Percentiles rank a stretch among this genome's conserved stretches.
Evolutionary conservation across 108 stramenopile genomes (phyloP).

Genomic region (Skeletonema tropicum): DNA sequence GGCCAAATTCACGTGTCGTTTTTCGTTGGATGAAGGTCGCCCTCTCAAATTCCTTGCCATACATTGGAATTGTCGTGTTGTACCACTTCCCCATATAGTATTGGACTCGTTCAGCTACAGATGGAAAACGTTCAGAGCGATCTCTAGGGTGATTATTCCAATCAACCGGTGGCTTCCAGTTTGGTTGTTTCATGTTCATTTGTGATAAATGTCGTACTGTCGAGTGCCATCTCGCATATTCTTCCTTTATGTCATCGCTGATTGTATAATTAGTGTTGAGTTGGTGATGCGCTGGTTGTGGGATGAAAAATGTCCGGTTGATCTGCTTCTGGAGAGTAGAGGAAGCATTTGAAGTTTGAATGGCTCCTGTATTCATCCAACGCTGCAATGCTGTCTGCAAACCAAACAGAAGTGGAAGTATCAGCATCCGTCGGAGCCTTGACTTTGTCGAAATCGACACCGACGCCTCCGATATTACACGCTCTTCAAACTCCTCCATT

Average conservation of each 20-base stretch:
- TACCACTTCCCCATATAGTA: conserved; percentile 57
- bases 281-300: not conserved
- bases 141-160: conserved; percentile 32
- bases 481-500: not conserved
- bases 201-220: conserved; percentile 32
- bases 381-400: conserved; percentile 4
- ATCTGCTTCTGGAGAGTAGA: not conserved
- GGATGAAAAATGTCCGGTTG: not conserved
- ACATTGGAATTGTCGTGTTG: conserved; percentile 38
- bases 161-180: conserved; percentile 34
- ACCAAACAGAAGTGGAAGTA: not conserved
- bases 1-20: conserved; percentile 44
- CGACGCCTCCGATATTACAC: conserved; percentile 1
- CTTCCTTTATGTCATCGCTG: conserved; percentile 15
- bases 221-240: conserved; percentile 42
- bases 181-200: conserved; percentile 18
- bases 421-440: conserved; percentile 1
- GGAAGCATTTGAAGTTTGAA: not conserved
- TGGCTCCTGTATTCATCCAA: not conserved
- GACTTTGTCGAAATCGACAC: conserved; percentile 3
- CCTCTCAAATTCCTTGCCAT: conserved; percentile 33
- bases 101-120: conserved; percentile 28
- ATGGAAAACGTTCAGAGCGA: conserved; percentile 41
- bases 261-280: conserved; percentile 13
- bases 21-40: conserved; percentile 37